These are phyloP conservation scores for Macrophomina tecta DNA, from an alignment of 2,329 filamentous ascomycete genomes.

Conservation along the genomic window DNA sequence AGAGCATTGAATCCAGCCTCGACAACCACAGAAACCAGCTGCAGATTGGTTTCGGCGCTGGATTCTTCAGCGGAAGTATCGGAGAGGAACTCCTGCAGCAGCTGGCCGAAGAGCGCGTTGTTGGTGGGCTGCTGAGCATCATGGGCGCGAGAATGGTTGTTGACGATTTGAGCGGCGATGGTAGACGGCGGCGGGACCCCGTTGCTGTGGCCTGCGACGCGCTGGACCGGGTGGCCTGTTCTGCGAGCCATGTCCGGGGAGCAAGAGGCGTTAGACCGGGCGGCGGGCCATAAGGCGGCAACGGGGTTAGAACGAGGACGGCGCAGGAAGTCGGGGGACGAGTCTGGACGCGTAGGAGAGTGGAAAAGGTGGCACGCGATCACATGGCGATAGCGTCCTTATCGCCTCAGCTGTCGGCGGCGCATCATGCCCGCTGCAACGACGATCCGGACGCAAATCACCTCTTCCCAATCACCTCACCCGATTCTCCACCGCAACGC, in stretches of 20 bases:
- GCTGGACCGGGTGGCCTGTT: slow-evolving; percentile 43
- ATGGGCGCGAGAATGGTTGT: slow-evolving; percentile 73
- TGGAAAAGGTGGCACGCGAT: slow-evolving; percentile 12
- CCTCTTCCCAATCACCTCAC: neutral
- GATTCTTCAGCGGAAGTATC: slow-evolving; percentile 61
- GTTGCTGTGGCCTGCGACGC: slow-evolving; percentile 29
- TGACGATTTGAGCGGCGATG: slow-evolving; percentile 84
- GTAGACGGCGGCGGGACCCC: slow-evolving; percentile 70
- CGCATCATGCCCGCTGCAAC: slow-evolving; percentile 9
- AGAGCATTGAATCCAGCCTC: slow-evolving; percentile 77
- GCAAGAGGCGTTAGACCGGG: neutral
- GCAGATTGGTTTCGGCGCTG: slow-evolving; percentile 77
- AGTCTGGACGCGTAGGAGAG: neutral
- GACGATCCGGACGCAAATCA: slow-evolving; percentile 16
- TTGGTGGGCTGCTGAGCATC: slow-evolving; percentile 68
- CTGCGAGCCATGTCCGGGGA: slow-evolving; percentile 48
- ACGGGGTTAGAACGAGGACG: neutral
- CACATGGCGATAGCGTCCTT: slow-evolving; percentile 20
- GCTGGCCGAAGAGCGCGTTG: slow-evolving; percentile 74
- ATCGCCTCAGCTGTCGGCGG: neutral
- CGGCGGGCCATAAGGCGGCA: slow-evolving; percentile 12
- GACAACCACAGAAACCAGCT: slow-evolving; percentile 82
- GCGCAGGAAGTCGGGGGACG: neutral
- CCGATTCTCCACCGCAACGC: neutral
- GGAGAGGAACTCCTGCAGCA: slow-evolving; percentile 69